Percentiles rank a stretch among this genome's conserved stretches.
phyloP scores from a whole-genome alignment of 2,329 filamentous ascomycete genomes.

The Hymenotorrendiella dingleyae region DNA sequence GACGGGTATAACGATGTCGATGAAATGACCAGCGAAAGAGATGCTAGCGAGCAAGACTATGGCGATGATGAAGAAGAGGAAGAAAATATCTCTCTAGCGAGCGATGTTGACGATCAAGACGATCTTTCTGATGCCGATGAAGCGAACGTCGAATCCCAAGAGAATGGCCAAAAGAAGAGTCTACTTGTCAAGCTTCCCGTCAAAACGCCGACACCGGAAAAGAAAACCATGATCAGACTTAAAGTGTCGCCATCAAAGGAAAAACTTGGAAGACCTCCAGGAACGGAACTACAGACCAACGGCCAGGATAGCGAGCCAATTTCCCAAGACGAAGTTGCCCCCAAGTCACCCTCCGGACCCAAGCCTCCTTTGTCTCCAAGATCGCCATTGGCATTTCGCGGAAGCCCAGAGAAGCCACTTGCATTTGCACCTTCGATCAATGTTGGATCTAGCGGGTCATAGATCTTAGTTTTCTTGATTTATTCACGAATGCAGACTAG shows the following conservation, averaged over 20 bases:
- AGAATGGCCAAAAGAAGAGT: conserved; percentile 48
- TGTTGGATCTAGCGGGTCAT: conserved; percentile 9
- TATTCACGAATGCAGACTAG: too few species aligned
- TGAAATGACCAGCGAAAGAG: conserved; percentile 57
- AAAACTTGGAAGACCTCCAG: not conserved
- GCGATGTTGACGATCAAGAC: conserved; percentile 51
- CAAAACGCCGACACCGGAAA: conserved; percentile 30
- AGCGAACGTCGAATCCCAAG: conserved; percentile 36
- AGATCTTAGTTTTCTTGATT: too few species aligned
- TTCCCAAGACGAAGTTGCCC: conserved; percentile 1
- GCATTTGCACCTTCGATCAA: conserved; percentile 21
- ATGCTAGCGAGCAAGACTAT: conserved; percentile 67
- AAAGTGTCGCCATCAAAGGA: conserved; percentile 13
- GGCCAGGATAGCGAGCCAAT: not conserved
- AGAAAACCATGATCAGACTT: conserved; percentile 24
- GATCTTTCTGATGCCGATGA: conserved; percentile 39
- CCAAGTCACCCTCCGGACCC: conserved; percentile 10
- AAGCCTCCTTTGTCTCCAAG: conserved; percentile 9
- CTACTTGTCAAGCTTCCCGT: conserved; percentile 70
- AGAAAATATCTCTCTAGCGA: conserved; percentile 57
- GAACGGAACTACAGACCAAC: not conserved
- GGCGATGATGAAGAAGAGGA: conserved; percentile 69
- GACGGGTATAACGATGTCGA: conserved; percentile 53
- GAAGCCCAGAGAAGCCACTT: conserved; percentile 53
- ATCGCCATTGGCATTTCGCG: conserved; percentile 48